phyloP scores from a whole-genome alignment of 805 yeast genomes.

The Wickerhamomyces ciferrii region DNA sequence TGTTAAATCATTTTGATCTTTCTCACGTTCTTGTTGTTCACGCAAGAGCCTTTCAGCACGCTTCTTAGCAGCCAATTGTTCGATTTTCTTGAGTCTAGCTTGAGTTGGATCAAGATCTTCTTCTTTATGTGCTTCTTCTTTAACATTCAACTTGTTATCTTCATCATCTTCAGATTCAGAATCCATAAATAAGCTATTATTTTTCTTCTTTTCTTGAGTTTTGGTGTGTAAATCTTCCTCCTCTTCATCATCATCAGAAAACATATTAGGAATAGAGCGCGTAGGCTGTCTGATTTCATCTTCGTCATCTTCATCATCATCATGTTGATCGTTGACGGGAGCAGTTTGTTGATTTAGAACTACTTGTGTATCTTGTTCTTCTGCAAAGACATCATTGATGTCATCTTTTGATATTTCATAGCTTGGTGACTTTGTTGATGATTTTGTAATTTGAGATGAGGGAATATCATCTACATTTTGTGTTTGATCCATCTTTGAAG shows the following conservation, averaged over 20 bases:
- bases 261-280: too few relatives aligned
- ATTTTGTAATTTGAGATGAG: background rate
- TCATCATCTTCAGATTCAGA: slow-evolving; percentile 1
- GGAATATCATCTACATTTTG: background rate
- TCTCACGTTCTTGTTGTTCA: slow-evolving; percentile 11
- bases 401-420: background rate
- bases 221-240: background rate
- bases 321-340: background rate
- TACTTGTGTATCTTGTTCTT: background rate
- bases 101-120: background rate
- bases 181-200: background rate
- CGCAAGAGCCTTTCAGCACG: slow-evolving; percentile 14
- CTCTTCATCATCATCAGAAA: background rate
- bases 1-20: slow-evolving; percentile 5
- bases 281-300: too few relatives aligned
- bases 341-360: background rate
- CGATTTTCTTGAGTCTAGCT: slow-evolving; percentile 6
- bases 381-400: background rate
- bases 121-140: background rate
- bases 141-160: too few relatives aligned
- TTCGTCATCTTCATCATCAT: background rate
- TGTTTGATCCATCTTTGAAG: background rate
- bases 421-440: background rate
- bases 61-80: slow-evolving; percentile 17
- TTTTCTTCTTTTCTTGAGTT: background rate